phyloP scores from a whole-genome alignment of 495 filamentous ascomycete species.

The Podospora pseudoanserina region DNA sequence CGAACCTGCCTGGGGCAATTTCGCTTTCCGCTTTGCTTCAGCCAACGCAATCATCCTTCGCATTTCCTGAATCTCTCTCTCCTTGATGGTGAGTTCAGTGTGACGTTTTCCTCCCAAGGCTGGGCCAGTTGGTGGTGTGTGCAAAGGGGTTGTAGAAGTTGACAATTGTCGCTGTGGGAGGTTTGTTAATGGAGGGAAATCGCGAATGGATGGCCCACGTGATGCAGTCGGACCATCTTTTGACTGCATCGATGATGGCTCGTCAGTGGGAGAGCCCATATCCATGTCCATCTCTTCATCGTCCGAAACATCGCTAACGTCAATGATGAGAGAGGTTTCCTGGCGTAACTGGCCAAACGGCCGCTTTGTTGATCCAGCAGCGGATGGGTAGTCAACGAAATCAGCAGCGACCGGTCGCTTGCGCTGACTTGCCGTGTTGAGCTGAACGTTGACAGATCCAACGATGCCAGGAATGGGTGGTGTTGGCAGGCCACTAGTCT shows the following conservation, averaged over 20 bases:
- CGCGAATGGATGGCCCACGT: constrained; percentile 36
- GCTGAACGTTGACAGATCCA: constrained; percentile 12
- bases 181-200: constrained; percentile 46
- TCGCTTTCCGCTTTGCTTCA: constrained; percentile 59
- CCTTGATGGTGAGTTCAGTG: constrained; percentile 60
- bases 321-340: constrained; percentile 61
- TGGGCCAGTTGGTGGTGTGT: constrained; percentile 36
- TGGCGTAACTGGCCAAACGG: constrained; percentile 55
- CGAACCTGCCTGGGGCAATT: constrained; percentile 23
- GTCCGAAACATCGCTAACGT: constrained; percentile 60
- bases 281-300: constrained; percentile 50
- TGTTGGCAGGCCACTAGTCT: background rate
- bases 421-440: constrained; percentile 32
- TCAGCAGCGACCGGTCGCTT: constrained; percentile 88
- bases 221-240: constrained; percentile 20
- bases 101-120: constrained; percentile 22
- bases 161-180: constrained; percentile 37
- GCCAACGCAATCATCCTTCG: constrained; percentile 72
- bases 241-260: constrained; percentile 27
- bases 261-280: constrained; percentile 45
- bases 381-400: constrained; percentile 59
- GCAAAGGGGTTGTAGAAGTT: constrained; percentile 34
- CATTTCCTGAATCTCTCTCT: constrained; percentile 69
- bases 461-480: constrained; percentile 18
- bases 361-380: constrained; percentile 52